Base-by-base conservation (phyloP, 1,284 basidiomycete species). In the Trametes polyzona region DNA sequence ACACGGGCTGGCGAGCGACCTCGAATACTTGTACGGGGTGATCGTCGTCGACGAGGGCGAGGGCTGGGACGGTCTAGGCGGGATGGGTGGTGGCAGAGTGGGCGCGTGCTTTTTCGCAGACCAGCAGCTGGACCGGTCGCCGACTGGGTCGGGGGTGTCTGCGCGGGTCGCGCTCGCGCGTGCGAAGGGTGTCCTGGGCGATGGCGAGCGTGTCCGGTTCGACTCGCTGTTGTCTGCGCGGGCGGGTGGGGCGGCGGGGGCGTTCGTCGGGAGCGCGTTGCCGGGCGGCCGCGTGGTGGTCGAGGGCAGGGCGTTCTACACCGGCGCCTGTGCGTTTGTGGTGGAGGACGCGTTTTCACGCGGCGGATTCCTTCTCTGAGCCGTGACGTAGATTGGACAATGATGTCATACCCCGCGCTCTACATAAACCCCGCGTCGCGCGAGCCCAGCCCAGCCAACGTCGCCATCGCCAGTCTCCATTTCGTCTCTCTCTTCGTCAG, bases 41-140 rank as follows among this genome's bases (percentile, higher is more conserved):
- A 76, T 76, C 51, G 69, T 77, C 8, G 67, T 70, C n/a, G 76
- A 77, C 49, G 52, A 49, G 7, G 58, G 52, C 40, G 59, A 59
- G 37, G 52, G 50, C 36, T 24, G 29, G 47, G 35, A 36, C 24
- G 62, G 58, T 12, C 54, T 59, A 33, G 70, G 74, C 48, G 61
- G 61, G 27, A 44, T 55, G 46, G 55, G 43, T 29, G 57, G 49
- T 37, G 57, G 53, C 0, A 43, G 61, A 12, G 52, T 68, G 11
- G 73, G 75, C 17, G 54, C 76, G 21, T 75, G 74, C 57, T 76
- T 77, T 60, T 80, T 78, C 52, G 76, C 76, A 5, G 69, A 77
- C 57, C 72, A 73, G 53, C 73, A 77, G 64, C 65, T 79, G 27
- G 78, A 79, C 64, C 69, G 78, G 48, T 78, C 76, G 44, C 77